Conservation (phyloP, 352 stramenopile genomes). For the Hyaloperonospora brassicae region DNA sequence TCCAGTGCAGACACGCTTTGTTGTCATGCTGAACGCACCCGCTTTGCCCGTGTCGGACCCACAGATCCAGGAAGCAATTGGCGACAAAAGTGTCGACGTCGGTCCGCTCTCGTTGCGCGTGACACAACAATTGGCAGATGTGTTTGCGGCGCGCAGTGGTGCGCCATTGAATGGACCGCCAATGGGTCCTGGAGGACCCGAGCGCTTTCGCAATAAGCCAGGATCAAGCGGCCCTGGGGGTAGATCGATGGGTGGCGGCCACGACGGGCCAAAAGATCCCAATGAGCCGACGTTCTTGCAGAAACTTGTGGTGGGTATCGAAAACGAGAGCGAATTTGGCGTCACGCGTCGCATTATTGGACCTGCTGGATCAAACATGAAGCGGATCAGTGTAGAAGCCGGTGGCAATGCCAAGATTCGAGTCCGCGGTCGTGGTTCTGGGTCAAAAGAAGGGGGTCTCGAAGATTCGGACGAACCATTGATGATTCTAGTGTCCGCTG, state of each 20-base stretch:
- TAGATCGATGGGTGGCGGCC: conserved; percentile 2
- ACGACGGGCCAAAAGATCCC: conserved; percentile 22
- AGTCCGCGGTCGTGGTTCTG: conserved; percentile 73
- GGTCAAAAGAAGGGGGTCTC: conserved; percentile 57
- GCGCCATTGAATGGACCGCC: conserved; percentile 35
- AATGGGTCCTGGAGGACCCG: conserved; percentile 18
- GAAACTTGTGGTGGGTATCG: conserved; percentile 79
- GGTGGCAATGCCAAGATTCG: conserved; percentile 77
- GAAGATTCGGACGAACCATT: conserved; percentile 75
- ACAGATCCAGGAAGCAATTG: conserved; percentile 61
- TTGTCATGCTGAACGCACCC: conserved; percentile 59
- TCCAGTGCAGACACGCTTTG: conserved; percentile 70
- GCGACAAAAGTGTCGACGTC: conserved; percentile 46
- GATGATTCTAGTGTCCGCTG: conserved; percentile 76
- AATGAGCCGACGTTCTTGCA: conserved; percentile 42
- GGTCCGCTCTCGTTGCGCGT: conserved; percentile 53
- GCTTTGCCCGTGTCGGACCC: conserved; percentile 60
- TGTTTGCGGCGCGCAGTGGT: conserved; percentile 62
- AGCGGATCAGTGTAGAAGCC: conserved; percentile 79
- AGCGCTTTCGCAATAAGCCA: conserved; percentile 18
- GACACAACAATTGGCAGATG: conserved; percentile 63
- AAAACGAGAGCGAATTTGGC: conserved; percentile 79
- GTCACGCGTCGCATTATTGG: conserved; percentile 82
- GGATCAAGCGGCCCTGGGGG: conserved; percentile 11
- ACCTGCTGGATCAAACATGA: conserved; percentile 72